Evolutionary conservation across 164 flowering plant genomes (phyloP).

Genomic region (Stephania yunnanensis): DNA sequence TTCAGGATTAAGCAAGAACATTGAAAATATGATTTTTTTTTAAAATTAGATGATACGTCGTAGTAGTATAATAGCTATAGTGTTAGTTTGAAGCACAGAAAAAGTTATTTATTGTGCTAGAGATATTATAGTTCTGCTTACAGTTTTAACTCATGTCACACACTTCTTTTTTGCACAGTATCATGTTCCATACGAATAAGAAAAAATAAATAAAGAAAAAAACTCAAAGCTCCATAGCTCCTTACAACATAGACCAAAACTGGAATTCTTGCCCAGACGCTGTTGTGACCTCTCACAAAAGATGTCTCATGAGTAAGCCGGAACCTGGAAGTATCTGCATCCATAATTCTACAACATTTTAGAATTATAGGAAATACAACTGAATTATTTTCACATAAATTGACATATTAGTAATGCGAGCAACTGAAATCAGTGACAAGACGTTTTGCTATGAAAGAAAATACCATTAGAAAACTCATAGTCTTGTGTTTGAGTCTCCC

Average conservation of each 20-base stretch:
- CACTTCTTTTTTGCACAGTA: not conserved
- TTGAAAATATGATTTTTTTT: not conserved
- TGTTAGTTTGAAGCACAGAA: not conserved
- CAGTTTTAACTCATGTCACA: not conserved
- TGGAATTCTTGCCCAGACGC: constrained; percentile 68
- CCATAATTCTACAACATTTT: not conserved
- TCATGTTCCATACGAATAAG: not conserved
- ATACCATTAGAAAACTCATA: constrained; percentile 86
- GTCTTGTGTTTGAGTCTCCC: constrained; percentile 53
- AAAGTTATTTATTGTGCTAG: not conserved
- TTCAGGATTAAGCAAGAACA: not conserved
- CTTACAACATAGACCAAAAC: constrained; percentile 76
- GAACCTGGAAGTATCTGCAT: constrained; percentile 89
- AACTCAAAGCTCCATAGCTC: not conserved
- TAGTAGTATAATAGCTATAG: not conserved
- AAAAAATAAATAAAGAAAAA: not conserved
- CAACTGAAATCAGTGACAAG: not conserved
- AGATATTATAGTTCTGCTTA: not conserved
- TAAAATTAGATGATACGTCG: not conserved
- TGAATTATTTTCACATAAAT: not conserved
- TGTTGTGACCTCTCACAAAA: constrained; percentile 79
- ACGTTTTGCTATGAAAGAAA: not conserved
- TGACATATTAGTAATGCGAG: not conserved
- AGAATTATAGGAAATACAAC: not conserved
- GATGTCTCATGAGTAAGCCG: constrained; percentile 96